Conservation (phyloP, 2,329 filamentous ascomycete genomes). For the Penicillium sp. region DNA sequence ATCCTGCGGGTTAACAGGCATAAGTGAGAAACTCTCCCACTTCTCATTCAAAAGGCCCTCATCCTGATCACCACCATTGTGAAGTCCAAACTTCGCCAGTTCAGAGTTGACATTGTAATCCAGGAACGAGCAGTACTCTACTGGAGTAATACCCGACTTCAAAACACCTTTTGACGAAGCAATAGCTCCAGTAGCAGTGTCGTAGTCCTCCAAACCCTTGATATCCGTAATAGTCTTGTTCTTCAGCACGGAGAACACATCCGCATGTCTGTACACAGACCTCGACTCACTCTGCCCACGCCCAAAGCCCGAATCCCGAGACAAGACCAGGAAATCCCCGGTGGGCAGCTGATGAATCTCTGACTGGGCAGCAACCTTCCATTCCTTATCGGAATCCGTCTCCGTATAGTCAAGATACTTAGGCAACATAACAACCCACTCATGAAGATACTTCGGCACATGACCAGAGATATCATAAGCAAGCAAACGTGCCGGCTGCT, state of each 20-base stretch:
- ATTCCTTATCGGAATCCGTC: conserved; percentile 50
- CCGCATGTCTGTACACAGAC: conserved; percentile 67
- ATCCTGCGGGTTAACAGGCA: conserved; percentile 55
- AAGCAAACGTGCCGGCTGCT: conserved; percentile 62
- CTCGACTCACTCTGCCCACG: conserved; percentile 54
- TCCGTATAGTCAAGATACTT: conserved; percentile 54
- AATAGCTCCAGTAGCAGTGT: conserved; percentile 44
- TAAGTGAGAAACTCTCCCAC: conserved; percentile 69
- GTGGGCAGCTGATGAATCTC: conserved; percentile 66
- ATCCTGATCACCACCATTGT: conserved; percentile 66
- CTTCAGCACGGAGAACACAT: conserved; percentile 64
- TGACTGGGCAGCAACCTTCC: conserved; percentile 63
- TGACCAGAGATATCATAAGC: conserved; percentile 59
- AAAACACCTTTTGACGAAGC: conserved; percentile 55
- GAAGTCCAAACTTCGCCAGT: conserved; percentile 64
- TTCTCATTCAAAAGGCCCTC: conserved; percentile 68
- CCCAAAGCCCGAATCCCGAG: conserved; percentile 63
- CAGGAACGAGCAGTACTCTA: conserved; percentile 65
- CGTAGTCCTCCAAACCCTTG: conserved; percentile 43
- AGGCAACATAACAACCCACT: conserved; percentile 68
- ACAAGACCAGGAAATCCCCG: conserved; percentile 66
- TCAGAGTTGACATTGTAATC: conserved; percentile 68
- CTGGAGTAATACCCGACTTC: conserved; percentile 55
- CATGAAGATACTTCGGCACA: conserved; percentile 52
- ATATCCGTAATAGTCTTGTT: conserved; percentile 57